Conservation (phyloP, 2,329 filamentous ascomycete genomes). For the Elsinoe australis region DNA sequence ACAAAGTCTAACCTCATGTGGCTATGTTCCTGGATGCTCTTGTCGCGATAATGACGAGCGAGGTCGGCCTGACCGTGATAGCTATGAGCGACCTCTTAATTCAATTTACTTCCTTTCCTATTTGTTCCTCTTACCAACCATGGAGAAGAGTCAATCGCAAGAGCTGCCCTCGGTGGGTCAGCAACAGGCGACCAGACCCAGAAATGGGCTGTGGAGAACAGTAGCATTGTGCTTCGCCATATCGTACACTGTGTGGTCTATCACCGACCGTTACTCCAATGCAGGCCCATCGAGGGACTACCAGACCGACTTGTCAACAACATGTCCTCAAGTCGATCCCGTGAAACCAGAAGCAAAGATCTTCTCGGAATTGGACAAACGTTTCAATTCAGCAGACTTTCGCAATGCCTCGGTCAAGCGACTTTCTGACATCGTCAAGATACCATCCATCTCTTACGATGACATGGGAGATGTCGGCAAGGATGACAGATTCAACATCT, state of each 20-base stretch:
- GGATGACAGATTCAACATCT: slow-evolving; percentile 49
- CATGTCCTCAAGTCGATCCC: slow-evolving; percentile 20
- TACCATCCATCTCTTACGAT: slow-evolving; percentile 51
- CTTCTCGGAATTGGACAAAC: slow-evolving; percentile 28
- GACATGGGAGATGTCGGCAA: slow-evolving; percentile 48
- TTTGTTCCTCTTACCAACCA: background rate
- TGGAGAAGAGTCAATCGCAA: slow-evolving; percentile 7
- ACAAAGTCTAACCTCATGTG: slow-evolving; percentile 2
- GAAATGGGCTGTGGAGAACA: too few relatives aligned
- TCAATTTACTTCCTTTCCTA: background rate
- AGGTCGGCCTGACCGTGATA: background rate
- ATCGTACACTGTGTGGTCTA: too few relatives aligned
- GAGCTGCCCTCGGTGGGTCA: background rate
- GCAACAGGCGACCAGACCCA: too few relatives aligned
- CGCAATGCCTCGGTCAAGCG: slow-evolving; percentile 35
- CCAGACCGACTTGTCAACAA: background rate
- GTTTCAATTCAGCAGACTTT: slow-evolving; percentile 28
- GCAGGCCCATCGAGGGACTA: background rate
- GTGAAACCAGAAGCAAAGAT: slow-evolving; percentile 15
- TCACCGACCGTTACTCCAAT: too few relatives aligned
- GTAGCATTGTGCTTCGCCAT: too few relatives aligned
- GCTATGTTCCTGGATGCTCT: slow-evolving; percentile 1
- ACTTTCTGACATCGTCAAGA: slow-evolving; percentile 49
- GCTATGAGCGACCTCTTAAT: background rate
- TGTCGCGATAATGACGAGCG: slow-evolving; percentile 4